Percentiles rank a stretch among this genome's conserved stretches.
These are phyloP conservation scores for Zostera marina DNA, from an alignment of 116 monocot genomes.

Conservation along the genomic window DNA sequence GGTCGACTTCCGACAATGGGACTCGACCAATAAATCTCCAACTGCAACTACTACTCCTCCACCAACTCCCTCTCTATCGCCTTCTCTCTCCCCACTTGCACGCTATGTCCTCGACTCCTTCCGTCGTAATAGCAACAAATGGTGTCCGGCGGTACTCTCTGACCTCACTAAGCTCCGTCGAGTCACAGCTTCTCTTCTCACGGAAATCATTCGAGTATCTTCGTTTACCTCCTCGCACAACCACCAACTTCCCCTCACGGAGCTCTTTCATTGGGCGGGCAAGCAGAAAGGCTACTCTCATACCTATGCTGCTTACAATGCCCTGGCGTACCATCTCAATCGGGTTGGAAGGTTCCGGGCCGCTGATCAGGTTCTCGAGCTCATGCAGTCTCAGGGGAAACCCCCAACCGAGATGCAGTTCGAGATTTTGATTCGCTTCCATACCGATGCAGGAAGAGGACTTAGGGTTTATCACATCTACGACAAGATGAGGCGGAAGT, in stretches of 20 bases:
- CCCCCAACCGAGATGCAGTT: constrained; percentile 75
- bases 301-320: constrained; percentile 24
- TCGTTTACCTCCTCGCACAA: constrained; percentile 7
- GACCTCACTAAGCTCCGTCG: constrained; percentile 75
- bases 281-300: constrained; percentile 43
- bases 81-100: constrained; percentile 62
- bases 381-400: constrained; percentile 62
- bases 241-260: constrained; percentile 34
- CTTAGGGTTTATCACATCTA: constrained; percentile 42
- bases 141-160: constrained; percentile 35
- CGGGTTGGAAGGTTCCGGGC: constrained; percentile 29
- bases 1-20: constrained; percentile 50
- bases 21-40: constrained; percentile 10
- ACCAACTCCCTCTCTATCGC: constrained; percentile 13
- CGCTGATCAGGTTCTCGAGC: constrained; percentile 64
- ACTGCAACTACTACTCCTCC: not conserved
- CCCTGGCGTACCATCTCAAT: constrained; percentile 44
- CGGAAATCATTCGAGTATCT: constrained; percentile 40
- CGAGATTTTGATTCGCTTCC: constrained; percentile 66
- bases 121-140: constrained; percentile 34
- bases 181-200: constrained; percentile 34
- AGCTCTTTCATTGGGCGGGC: constrained; percentile 82
- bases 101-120: constrained; percentile 54
- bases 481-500: constrained; percentile 26
- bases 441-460: constrained; percentile 40